A percentile compares a stretch with the other conserved stretches of the same genome.
phyloP scores from a whole-genome alignment of 352 stramenopile species.

The Pythium brassicae region DNA sequence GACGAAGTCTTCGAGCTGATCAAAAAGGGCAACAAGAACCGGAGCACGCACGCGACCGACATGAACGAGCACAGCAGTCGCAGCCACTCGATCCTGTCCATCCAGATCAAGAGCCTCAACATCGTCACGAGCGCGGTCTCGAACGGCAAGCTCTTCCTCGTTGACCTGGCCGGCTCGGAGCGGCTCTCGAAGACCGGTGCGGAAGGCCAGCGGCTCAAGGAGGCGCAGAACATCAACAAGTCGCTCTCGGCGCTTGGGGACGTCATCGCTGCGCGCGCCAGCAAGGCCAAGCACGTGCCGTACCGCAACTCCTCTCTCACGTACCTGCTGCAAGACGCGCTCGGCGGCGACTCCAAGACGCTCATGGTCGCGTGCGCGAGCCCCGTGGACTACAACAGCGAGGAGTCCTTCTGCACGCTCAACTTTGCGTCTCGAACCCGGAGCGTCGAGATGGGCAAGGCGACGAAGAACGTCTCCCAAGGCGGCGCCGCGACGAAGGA shows the following conservation, averaged over 20 bases:
- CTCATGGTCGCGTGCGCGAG: constrained; percentile 91
- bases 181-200: constrained; percentile 88
- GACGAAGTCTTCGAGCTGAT: constrained; percentile 86
- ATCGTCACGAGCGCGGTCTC: constrained; percentile 67
- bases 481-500: constrained; percentile 23
- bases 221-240: constrained; percentile 94
- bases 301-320: constrained; percentile 95
- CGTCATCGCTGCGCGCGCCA: constrained; percentile 91
- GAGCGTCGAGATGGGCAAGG: constrained; percentile 89
- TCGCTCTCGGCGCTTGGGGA: constrained; percentile 95
- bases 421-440: constrained; percentile 87
- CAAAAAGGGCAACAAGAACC: constrained; percentile 82
- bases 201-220: constrained; percentile 82
- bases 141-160: constrained; percentile 81
- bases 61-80: constrained; percentile 90
- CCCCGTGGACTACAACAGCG: constrained; percentile 89
- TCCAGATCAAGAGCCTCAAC: constrained; percentile 82
- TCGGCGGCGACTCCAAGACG: constrained; percentile 90
- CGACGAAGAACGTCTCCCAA: constrained; percentile 75
- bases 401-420: constrained; percentile 91
- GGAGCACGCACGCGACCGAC: constrained; percentile 79
- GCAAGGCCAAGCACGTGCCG: constrained; percentile 90
- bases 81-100: constrained; percentile 84
- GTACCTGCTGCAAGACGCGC: constrained; percentile 90
- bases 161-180: constrained; percentile 89